Base-by-base conservation (phyloP, 2,329 filamentous ascomycete genomes). In the Fusarium cicatricum region DNA sequence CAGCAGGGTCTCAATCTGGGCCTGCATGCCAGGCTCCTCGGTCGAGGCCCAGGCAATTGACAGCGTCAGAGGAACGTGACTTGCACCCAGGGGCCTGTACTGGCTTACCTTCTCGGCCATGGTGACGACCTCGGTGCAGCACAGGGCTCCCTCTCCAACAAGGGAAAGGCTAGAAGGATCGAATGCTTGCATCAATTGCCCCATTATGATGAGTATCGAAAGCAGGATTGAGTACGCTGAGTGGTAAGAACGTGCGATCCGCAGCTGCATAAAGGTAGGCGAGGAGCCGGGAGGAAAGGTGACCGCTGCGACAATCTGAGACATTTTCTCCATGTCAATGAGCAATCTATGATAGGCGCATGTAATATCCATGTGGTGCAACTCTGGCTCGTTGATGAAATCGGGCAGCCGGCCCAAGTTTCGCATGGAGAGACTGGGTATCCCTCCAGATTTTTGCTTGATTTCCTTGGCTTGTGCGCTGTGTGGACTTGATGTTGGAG, bases 121-220 rank as follows among this genome's bases (percentile, higher is more conserved):
- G 3, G 39, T 31, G 0, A 65, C 33, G 0, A 65, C 36, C 15
- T 65, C 61, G 3, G 50, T 62, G 8, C 50, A 62, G 11, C 55
- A 65, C 0, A 59, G 7, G 3, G 61, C 62, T 11, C 44, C 38
- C 16, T 65, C 62, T 1, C 46, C 55, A 0, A 65, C 58, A 0
- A 65, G 19, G 1, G 38, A 42, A 1, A 65, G 45, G 2, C 57
- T 64, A 15, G 53, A 51, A 0, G 63, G 64, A 3, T 66, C 58
- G 1, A 65, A 66, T 0, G 60, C 58, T 9, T 65, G 63, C 47
- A 66, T 64, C 1, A 66, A 14, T 7, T 62, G 49, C 8, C 57
- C 52, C n/a, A 62, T 39, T 3, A 62, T 53, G 0, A 64, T 29
- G 0, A 54, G 26, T 1, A 66, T 29, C 0, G 52, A 41, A 2